Evolutionary conservation across 2,329 filamentous ascomycete species (phyloP).

Genomic region (Aspergillus hiratsukae): DNA sequence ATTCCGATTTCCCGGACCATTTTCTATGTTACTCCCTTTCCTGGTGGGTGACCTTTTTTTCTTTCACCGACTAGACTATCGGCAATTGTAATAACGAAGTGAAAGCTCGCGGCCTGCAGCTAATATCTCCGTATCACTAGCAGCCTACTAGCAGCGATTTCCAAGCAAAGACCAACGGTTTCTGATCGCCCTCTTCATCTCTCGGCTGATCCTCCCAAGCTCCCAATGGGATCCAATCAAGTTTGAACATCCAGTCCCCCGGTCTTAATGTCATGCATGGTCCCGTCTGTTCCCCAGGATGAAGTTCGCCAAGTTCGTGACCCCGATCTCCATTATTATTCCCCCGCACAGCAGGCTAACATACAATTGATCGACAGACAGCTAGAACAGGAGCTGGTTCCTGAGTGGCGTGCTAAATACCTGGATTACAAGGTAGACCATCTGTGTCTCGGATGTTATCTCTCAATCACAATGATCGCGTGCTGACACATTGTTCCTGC

Average conservation of each 20-base stretch:
- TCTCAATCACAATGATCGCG: background rate
- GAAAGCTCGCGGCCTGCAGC: background rate
- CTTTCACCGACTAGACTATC: background rate
- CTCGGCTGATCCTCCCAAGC: background rate
- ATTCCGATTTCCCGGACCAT: background rate
- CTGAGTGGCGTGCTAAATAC: slow-evolving; percentile 93
- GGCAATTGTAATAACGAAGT: background rate
- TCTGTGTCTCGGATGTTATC: slow-evolving; percentile 7
- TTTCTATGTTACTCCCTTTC: background rate
- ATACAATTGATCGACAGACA: slow-evolving; percentile 48
- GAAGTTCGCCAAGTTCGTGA: slow-evolving; percentile 59
- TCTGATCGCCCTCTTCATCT: background rate
- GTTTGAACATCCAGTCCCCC: background rate
- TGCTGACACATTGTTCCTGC: slow-evolving; percentile 8
- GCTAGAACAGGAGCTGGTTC: slow-evolving; percentile 80
- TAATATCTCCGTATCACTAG: background rate
- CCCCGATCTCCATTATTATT: slow-evolving; percentile 3
- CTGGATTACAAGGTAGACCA: slow-evolving; percentile 76
- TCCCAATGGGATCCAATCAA: background rate
- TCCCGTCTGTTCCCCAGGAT: slow-evolving; percentile 34
- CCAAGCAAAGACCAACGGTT: background rate
- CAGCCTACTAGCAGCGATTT: background rate
- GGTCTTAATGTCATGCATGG: slow-evolving; percentile 13
- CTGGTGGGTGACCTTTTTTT: background rate
- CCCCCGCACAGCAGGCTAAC: slow-evolving; percentile 3